A percentile compares a stretch with the other conserved stretches of the same genome.
phyloP scores from a whole-genome alignment of 169 alveolate species.

The Cryptosporidium meleagridis region DNA sequence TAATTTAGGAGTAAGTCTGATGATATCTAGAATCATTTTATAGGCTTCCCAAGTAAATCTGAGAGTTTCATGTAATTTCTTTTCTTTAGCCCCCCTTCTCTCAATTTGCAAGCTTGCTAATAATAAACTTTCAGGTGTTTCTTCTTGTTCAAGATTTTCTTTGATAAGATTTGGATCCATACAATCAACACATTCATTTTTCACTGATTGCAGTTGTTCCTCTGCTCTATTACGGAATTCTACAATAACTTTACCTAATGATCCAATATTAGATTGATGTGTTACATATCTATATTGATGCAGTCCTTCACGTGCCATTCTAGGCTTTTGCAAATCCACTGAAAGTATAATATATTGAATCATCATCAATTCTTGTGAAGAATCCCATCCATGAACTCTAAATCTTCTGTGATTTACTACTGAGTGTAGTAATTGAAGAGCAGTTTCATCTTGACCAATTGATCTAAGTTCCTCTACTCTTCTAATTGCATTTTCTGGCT shows the following conservation, averaged over 20 bases:
- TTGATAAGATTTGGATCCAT: slow-evolving; percentile 58
- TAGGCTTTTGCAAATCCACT: slow-evolving; percentile 87
- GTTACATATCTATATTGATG: slow-evolving; percentile 90
- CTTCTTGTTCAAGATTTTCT: slow-evolving; percentile 78
- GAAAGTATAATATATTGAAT: slow-evolving; percentile 89
- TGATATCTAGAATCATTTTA: slow-evolving; percentile 93
- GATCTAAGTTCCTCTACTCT: slow-evolving; percentile 90
- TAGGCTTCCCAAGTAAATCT: slow-evolving; percentile 95
- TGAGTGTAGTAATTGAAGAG: slow-evolving; percentile 87
- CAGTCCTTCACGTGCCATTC: slow-evolving; percentile 91
- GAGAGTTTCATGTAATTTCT: slow-evolving; percentile 84
- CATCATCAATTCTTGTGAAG: slow-evolving; percentile 90
- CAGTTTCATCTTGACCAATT: slow-evolving; percentile 91
- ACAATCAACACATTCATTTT: slow-evolving; percentile 79
- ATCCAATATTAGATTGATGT: slow-evolving; percentile 90
- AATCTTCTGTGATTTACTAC: slow-evolving; percentile 88
- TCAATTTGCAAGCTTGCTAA: slow-evolving; percentile 86
- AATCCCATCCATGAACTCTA: slow-evolving; percentile 92
- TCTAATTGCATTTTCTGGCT: slow-evolving; percentile 92
- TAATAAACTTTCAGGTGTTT: slow-evolving; percentile 88
- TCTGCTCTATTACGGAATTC: slow-evolving; percentile 90
- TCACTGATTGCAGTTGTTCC: slow-evolving; percentile 83
- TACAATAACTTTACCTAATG: slow-evolving; percentile 90
- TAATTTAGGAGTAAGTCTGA: slow-evolving; percentile 93
- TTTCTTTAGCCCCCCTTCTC: slow-evolving; percentile 83